Evolutionary conservation across 73 alveolate genomes (phyloP).

Genomic region (Blepharisma japonicum): DNA sequence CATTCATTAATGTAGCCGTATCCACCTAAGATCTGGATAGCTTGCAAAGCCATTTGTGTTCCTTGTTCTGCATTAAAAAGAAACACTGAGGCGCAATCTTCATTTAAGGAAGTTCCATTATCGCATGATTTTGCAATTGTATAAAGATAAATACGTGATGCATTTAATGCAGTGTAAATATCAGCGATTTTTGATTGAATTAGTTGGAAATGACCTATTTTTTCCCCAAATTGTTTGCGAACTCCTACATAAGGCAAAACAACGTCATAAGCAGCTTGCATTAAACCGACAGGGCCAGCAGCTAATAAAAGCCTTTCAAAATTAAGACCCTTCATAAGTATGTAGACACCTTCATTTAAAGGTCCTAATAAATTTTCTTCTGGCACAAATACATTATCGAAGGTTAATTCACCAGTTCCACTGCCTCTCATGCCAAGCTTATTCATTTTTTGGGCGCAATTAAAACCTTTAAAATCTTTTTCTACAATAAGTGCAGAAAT

Average conservation of each 20-base stretch:
- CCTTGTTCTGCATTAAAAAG: constrained; percentile 27
- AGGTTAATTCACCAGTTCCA: constrained; percentile 80
- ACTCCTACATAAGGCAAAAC: constrained; percentile 57
- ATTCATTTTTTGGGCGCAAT: constrained; percentile 75
- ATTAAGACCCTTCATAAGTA: constrained; percentile 87
- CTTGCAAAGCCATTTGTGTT: constrained; percentile 31
- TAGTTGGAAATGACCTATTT: constrained; percentile 70
- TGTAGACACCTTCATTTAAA: constrained; percentile 77
- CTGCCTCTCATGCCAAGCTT: constrained; percentile 93
- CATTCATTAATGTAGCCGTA: constrained; percentile 66
- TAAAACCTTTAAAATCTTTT: constrained; percentile 73
- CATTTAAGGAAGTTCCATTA: constrained; percentile 48
- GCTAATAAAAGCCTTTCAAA: constrained; percentile 82
- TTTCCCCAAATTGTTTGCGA: constrained; percentile 74
- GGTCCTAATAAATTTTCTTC: constrained; percentile 74
- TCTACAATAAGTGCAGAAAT: constrained; percentile 87
- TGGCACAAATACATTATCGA: constrained; percentile 85
- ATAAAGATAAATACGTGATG: constrained; percentile 74
- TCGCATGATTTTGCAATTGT: constrained; percentile 60
- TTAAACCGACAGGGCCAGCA: constrained; percentile 94
- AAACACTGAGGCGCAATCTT: constrained; percentile 35
- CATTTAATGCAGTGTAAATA: constrained; percentile 69
- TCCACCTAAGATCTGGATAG: constrained; percentile 30
- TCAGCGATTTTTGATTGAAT: constrained; percentile 86
- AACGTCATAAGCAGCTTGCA: constrained; percentile 82